Base-by-base conservation (phyloP, 2,329 filamentous ascomycete species). In the Hymenoscyphus occultus region DNA sequence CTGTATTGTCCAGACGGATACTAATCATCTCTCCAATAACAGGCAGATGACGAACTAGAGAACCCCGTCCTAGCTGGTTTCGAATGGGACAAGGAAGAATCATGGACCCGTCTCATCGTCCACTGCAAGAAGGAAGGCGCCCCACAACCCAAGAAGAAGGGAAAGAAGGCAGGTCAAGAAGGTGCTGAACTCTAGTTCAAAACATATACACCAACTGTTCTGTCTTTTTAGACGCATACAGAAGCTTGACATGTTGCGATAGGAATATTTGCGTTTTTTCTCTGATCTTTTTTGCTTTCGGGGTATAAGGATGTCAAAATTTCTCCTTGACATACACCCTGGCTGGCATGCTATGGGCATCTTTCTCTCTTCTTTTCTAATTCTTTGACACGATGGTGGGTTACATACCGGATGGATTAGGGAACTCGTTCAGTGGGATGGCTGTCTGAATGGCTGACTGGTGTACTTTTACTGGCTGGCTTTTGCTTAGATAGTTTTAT, bases 71-170 rank as follows among this genome's bases (percentile, higher is more conserved):
- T 98, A 71, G 89, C 89, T 74, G 94, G 94, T 71, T 97, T 98
- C 81, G 93, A 97, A 83, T 97, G 93, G 93, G 91, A 97, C 80
- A 91, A 90, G 77, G 90, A 96, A 72, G 92, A 96, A 80, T 92
- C 88, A 76, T 97, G 92, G 88, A 94, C 91, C 63, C 86, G 87
- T 70, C 85, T 98, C 75, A 83, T 96, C 74, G 93, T 97, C 69
- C 93, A 95, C 79, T 90, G 94, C 76, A 89, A 89, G 78, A 89
- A 88, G 78, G 84, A 90, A 72, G 86, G 86, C 67, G 83, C 84
- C 78, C 82, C 67, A 77, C 78, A 67, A 75, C 78, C 68, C 77
- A 87, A 87, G 81, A 93, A 93, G 85, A 86, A 85, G 80, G 81
- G 68, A 60, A 87, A 88, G 81, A 86, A 85, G 80, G 59, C 63